Evolutionary conservation across 139 green algal species (phyloP).

Genomic region (Axilococcus clingmanii): DNA sequence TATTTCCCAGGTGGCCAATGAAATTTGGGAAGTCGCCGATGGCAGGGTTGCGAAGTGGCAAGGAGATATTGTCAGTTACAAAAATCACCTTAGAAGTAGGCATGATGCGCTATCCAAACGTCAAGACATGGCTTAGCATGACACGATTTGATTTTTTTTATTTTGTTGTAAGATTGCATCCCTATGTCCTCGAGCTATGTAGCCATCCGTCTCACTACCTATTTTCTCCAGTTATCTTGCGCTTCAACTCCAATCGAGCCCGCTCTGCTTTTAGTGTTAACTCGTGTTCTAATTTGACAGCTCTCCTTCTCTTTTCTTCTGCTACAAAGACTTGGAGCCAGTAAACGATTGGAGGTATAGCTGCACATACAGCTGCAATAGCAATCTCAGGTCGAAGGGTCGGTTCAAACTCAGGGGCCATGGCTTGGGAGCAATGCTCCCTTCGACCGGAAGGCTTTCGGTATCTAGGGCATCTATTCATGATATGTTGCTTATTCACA

Average conservation of each 20-base stretch:
- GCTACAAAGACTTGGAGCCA: background rate
- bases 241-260: background rate
- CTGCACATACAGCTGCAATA: constrained; percentile 2
- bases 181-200: background rate
- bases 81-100: constrained; percentile 63
- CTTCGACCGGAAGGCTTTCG: no score
- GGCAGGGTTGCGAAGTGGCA: constrained; percentile 62
- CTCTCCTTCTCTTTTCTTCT: constrained; percentile 1
- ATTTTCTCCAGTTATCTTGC: no score
- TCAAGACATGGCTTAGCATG: constrained; percentile 2
- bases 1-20: constrained; percentile 74
- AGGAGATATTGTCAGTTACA: constrained; percentile 80
- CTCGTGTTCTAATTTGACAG: background rate
- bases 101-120: constrained; percentile 25
- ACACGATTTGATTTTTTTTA: constrained; percentile 1
- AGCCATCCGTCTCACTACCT: background rate
- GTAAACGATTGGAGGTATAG: constrained; percentile 4
- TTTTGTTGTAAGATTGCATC: background rate
- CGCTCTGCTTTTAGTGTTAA: constrained; percentile 8
- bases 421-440: no score
- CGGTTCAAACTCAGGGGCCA: background rate
- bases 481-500: no score
- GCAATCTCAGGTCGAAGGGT: background rate
- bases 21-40: constrained; percentile 89
- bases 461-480: no score